These are phyloP conservation scores for Penicillium fuscoglaucum DNA, from an alignment of 2,329 filamentous ascomycete genomes.

Conservation along the genomic window DNA sequence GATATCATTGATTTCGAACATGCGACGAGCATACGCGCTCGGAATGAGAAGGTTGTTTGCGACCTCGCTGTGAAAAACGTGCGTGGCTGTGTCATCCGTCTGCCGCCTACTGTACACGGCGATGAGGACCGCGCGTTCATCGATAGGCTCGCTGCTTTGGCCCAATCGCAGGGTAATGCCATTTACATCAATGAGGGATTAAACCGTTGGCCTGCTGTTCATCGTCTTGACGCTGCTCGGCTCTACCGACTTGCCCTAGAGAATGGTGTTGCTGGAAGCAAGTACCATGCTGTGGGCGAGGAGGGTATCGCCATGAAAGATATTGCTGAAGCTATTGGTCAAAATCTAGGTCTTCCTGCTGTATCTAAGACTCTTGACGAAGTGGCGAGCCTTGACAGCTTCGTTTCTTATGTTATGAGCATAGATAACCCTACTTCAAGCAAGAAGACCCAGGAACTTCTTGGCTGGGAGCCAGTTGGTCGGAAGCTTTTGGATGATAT, in stretches of 20 bases:
- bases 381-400: conserved; percentile 33
- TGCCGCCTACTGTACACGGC: conserved; percentile 45
- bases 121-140: conserved; percentile 36
- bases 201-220: conserved; percentile 41
- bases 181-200: conserved; percentile 41
- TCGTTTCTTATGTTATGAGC: conserved; percentile 25
- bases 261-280: conserved; percentile 36
- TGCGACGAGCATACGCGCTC: conserved; percentile 26
- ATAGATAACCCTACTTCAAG: conserved; percentile 39
- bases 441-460: conserved; percentile 35
- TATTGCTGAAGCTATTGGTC: conserved; percentile 38
- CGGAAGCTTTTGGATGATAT: conserved; percentile 34
- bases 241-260: conserved; percentile 43
- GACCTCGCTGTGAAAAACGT: conserved; percentile 30
- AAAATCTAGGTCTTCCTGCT: conserved; percentile 36
- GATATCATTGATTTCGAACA: conserved; percentile 17
- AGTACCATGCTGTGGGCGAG: conserved; percentile 42
- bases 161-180: conserved; percentile 29
- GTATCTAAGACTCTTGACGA: conserved; percentile 31
- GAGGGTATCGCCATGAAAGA: conserved; percentile 39
- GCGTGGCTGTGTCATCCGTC: conserved; percentile 38
- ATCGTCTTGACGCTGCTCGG: conserved; percentile 42
- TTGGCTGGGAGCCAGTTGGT: conserved; percentile 39
- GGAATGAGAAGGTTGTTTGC: conserved; percentile 24
- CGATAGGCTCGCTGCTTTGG: conserved; percentile 26